A percentile compares a stretch with the other conserved stretches of the same genome.
These are phyloP conservation scores for Nitzschia putrida DNA, from an alignment of 108 stramenopile genomes.

Conservation along the genomic window DNA sequence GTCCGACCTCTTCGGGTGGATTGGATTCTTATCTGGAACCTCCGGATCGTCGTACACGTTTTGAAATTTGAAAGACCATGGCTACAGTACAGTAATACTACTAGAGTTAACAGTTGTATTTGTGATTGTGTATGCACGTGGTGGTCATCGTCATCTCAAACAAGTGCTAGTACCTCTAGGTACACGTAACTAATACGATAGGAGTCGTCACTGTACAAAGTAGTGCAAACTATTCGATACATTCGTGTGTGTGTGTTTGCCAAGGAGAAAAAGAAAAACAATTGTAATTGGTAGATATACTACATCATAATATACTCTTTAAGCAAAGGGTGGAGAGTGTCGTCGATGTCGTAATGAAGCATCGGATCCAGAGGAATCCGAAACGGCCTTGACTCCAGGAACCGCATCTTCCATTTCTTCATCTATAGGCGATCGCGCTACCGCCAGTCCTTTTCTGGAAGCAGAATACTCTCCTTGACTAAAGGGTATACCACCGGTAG, in stretches of 20 bases:
- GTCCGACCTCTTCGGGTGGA: neutral
- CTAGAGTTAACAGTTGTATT: too few relatives aligned
- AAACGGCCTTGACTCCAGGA: conserved; percentile 35
- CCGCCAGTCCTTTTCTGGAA: too few relatives aligned
- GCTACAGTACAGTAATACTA: too few relatives aligned
- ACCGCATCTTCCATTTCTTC: conserved; percentile 40
- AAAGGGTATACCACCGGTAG: neutral
- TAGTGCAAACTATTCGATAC: too few relatives aligned
- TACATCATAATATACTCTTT: neutral
- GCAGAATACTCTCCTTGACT: neutral
- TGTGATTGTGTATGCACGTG: too few relatives aligned
- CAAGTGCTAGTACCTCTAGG: too few relatives aligned
- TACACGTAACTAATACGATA: too few relatives aligned
- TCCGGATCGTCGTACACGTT: neutral
- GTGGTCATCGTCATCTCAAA: too few relatives aligned
- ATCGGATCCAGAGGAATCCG: conserved; percentile 29
- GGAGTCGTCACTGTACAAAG: too few relatives aligned
- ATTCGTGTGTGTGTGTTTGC: too few relatives aligned
- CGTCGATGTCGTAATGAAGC: conserved; percentile 8
- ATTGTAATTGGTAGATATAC: too few relatives aligned
- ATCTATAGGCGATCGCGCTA: conserved; percentile 7
- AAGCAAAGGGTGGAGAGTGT: neutral
- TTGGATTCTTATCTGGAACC: conserved; percentile 1
- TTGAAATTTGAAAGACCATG: neutral
- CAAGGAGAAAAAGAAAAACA: too few relatives aligned